Base-by-base conservation (phyloP, 192 early-diverging fungal genomes). In the Paraglomus brasilianum region DNA sequence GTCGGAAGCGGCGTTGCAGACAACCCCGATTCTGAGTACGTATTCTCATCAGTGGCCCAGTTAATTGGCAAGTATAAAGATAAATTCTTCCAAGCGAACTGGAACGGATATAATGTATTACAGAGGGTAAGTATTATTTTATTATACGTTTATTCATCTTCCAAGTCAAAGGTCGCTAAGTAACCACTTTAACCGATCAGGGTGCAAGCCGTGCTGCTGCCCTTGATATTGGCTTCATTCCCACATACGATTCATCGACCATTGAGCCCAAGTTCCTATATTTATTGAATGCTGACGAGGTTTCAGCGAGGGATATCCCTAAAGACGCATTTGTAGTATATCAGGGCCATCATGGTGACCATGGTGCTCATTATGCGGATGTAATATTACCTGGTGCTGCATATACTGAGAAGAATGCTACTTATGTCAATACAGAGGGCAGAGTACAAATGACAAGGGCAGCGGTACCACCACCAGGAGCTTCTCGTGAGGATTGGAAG, bases 291-390 rank as follows among this genome's bases (percentile, higher is more conserved):
- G 96, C 96, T 48, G 96, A 98, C 76, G 92, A 96, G 58, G 75
- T 96, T 51, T 69, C 74, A 19, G 73, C 92, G 6, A 74, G 75
- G 40, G 89, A 90, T 73, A 88, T 98, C 43, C 91, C 95, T 62
- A 84, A 86, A 72, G 84, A 91, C 72, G 92, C 95, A 9, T 98
- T 98, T 80, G 95, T 98, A 21, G 94, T 98, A 41, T 98, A 98
- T 83, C 97, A 98, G 83, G 97, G 97, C 36, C 97, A 98, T 83
- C 97, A 98, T 80, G 97, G 97, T 74, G 97, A 98, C 80, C 84
- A 82, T 38, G 97, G 97, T 58, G 97, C 97, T 7, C 86, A 92
- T 65, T 89, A 89, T 50, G 97, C 97, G 38, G 94, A 98, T 80
- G 94, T 98, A 39, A 89, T 98, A 64, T 85, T 98, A 70, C 97